Evolutionary conservation across 164 flowering plant species (phyloP).

Genomic region (Amborella trichopoda): DNA sequence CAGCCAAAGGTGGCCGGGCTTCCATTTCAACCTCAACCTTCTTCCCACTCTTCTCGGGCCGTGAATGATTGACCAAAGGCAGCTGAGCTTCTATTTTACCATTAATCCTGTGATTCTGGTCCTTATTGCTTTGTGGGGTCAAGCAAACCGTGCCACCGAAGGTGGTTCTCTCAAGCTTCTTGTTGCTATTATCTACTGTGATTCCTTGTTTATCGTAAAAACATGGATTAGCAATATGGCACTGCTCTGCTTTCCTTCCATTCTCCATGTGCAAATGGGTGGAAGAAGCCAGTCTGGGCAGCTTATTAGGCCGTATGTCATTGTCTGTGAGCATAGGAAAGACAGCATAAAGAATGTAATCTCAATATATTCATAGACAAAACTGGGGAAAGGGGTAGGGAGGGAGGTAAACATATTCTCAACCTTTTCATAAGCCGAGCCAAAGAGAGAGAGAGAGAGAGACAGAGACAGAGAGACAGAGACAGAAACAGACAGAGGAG

Average conservation of each 20-base stretch:
- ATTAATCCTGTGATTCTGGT: conserved; percentile 34
- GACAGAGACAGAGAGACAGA: too few relatives aligned
- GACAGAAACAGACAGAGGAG: background rate
- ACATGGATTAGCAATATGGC: conserved; percentile 16
- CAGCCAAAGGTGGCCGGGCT: too few relatives aligned
- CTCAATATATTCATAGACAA: background rate
- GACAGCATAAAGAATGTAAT: background rate
- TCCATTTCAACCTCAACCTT: too few relatives aligned
- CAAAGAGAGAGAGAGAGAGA: too few relatives aligned
- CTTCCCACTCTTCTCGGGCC: too few relatives aligned
- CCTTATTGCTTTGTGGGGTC: conserved; percentile 14
- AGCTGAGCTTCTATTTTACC: conserved; percentile 31
- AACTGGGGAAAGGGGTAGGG: background rate
- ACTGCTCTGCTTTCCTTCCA: conserved; percentile 30
- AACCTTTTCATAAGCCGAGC: background rate
- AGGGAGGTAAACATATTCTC: background rate
- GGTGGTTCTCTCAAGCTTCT: conserved; percentile 10
- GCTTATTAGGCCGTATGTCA: conserved; percentile 33
- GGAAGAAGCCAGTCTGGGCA: conserved; percentile 26
- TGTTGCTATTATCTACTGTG: conserved; percentile 12
- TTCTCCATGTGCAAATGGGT: conserved; percentile 25
- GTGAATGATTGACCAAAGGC: conserved; percentile 5
- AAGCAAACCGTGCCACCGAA: background rate
- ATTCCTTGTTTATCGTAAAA: conserved; percentile 20
- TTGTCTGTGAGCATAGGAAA: conserved; percentile 28